Evolutionary conservation across 345 rosid species (phyloP), one percentile per base, ranked within the genome.

Genomic region (Pugionium cornutum): DNA sequence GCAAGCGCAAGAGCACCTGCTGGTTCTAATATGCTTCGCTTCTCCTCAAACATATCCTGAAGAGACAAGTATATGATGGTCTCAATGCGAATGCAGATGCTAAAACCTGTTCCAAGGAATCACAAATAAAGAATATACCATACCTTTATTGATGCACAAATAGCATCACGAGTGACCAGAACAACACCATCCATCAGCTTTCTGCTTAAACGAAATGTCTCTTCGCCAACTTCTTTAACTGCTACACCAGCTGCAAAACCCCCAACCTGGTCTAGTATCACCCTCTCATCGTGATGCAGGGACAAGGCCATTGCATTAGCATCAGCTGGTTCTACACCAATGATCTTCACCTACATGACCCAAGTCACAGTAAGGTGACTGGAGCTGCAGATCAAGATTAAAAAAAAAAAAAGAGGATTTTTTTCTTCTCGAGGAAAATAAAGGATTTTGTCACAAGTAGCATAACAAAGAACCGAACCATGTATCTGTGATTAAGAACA

Each of bases 201-300:
- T 77, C 73, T 86, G 78, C 95, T 81, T 46, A 94, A 45, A 10
- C 88, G 83, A 64, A 94, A 94, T 53, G 96, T 88, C 77, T 94
- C 97, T 69, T 83, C 92, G 4, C 99, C 99, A 69, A 94, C 97
- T 71, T 79, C 95, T 83, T 91, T 94, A 70, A 88, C 97, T 59
- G 99, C 99, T 42, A 94, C 99, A 70, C 99, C 99, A 79, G 90
- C 99, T 29, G 97, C 99, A 72, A 94, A 94, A 53, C 96, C 88
- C 52, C 99, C 99, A 84, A 90, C 97, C 63, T 90, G 78, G 77
- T 85, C 87, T 79, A 94, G 64, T 52, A 85, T 77, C 74, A 94
- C 89, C 67, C 99, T 86, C 75, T 94, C 88, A 34, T 89, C 96
- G 74, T 85, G 87, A 79, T 94, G 95, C 45, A 94, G 78, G 5